Base-by-base conservation (phyloP, 306 rosid genomes). In the Lagenaria siceraria region DNA sequence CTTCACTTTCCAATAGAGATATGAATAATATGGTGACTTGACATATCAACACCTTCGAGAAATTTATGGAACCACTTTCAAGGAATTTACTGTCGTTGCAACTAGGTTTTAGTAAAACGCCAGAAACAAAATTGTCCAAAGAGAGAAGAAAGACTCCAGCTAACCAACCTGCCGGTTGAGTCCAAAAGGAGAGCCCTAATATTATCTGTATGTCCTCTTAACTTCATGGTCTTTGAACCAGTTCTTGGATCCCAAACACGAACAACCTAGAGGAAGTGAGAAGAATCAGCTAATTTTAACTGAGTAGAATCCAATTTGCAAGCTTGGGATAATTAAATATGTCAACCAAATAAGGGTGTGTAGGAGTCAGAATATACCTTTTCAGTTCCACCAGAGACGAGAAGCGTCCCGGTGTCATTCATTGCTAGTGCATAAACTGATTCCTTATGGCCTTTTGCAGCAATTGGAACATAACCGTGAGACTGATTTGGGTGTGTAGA, bases 361-460 rank as follows among this genome's bases (percentile, higher is more conserved):
- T 40, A 68, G 72, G 74, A 70, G 59, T 78, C 83, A 49, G 49
- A 83, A 66, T 72, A 73, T 88, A 89, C 99, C 99, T 96, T 96
- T 82, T 96, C 99, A 65, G 99, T 96, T 77, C 99, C 99, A 77
- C 99, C 99, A 78, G 99, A 96, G 56, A 89, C 99, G 74, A 96
- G 93, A 86, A 92, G 87, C 19, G 96, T 80, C 71, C 98, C 99
- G 69, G 90, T 85, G 82, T 90, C 99, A 78, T 96, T 90, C 93
- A 92, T 89, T 75, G 90, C 96, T 84, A 96, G 84, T 29, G 99
- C 98, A 92, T 96, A 96, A 83, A 96, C 99, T 65, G 99, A 96
- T 84, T 96, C 99, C 87, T 96, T 96, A 53, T 96, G 99, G 83
- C 99, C 99, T 86, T 96, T 96, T 78, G 99, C 98, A 84, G 91